Percentiles rank a stretch among this genome's conserved stretches.
These are phyloP conservation scores for Wickerhamia fluorescens DNA, from an alignment of 805 yeast genomes.

Conservation along the genomic window DNA sequence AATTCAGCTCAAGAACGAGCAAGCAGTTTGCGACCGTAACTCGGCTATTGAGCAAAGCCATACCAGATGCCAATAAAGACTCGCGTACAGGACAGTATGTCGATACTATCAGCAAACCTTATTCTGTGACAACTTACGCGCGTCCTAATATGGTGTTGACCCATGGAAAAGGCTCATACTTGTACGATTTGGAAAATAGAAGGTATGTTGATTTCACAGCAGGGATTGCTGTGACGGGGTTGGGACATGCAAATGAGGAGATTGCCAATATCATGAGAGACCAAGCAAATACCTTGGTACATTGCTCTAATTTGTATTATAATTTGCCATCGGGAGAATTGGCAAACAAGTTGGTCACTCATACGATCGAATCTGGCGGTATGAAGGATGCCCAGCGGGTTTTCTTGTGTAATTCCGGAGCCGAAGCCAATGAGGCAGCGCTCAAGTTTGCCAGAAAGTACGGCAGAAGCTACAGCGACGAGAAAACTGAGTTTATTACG, in stretches of 20 bases:
- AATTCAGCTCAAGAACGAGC: no score
- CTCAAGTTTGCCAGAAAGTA: slow-evolving; percentile 66
- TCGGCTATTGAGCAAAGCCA: neutral
- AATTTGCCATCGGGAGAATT: slow-evolving; percentile 80
- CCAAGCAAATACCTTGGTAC: slow-evolving; percentile 70
- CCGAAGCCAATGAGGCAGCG: slow-evolving; percentile 56
- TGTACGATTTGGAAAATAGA: slow-evolving; percentile 75
- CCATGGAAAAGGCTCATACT: slow-evolving; percentile 72
- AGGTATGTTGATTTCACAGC: slow-evolving; percentile 87
- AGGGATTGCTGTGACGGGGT: slow-evolving; percentile 94
- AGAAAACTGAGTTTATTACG: slow-evolving; percentile 74
- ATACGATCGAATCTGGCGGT: slow-evolving; percentile 68
- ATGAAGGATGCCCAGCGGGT: slow-evolving; percentile 76
- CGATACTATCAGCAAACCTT: slow-evolving; percentile 41
- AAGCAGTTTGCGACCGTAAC: neutral
- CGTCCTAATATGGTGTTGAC: slow-evolving; percentile 72
- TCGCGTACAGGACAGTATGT: slow-evolving; percentile 36
- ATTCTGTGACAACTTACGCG: slow-evolving; percentile 70
- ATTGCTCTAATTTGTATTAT: slow-evolving; percentile 79
- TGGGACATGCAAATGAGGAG: slow-evolving; percentile 80
- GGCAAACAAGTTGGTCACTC: slow-evolving; percentile 60
- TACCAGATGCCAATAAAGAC: slow-evolving; percentile 22
- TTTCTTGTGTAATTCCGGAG: slow-evolving; percentile 53
- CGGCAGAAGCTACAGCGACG: slow-evolving; percentile 50
- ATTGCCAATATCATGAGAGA: slow-evolving; percentile 63